Conservation (phyloP, 2,329 filamentous ascomycete genomes). For the Ascomycota sp. region DNA sequence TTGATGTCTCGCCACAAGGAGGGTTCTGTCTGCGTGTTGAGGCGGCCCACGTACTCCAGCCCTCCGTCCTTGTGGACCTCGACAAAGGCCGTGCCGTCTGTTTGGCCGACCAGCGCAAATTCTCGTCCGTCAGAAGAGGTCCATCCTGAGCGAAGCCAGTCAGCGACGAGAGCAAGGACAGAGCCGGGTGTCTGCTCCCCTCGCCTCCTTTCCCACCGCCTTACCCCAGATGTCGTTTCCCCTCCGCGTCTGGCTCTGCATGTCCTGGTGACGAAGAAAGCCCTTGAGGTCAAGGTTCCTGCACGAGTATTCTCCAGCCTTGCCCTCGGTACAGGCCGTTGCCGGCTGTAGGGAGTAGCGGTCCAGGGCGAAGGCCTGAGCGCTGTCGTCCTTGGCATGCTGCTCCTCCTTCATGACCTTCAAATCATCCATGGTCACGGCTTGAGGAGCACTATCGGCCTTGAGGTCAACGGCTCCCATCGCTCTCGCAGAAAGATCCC, state of each 20-base stretch:
- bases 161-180: no score
- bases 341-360: constrained; percentile 3
- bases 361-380: constrained; percentile 4
- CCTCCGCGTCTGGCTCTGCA: constrained; percentile 14
- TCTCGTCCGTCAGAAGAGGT: constrained; percentile 24
- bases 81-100: constrained; percentile 26
- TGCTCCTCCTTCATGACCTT: constrained; percentile 2
- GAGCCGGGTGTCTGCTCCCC: no score
- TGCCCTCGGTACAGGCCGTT: constrained; percentile 9
- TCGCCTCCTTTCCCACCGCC: neutral
- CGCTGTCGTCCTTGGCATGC: constrained; percentile 1
- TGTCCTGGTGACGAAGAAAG: constrained; percentile 16
- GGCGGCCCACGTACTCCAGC: constrained; percentile 22
- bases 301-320: constrained; percentile 14
- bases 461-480: constrained; percentile 1
- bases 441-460: constrained; percentile 3
- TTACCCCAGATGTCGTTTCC: constrained; percentile 16
- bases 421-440: constrained; percentile 2
- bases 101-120: constrained; percentile 24
- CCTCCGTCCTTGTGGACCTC: constrained; percentile 22
- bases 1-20: constrained; percentile 20
- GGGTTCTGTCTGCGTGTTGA: constrained; percentile 18
- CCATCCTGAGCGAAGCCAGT: constrained; percentile 13
- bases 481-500: no score
- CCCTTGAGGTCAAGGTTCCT: constrained; percentile 16